Percentiles rank a stretch among this genome's conserved stretches.
phyloP scores from a whole-genome alignment of 2,329 filamentous ascomycete species.

The Alternaria alternata region DNA sequence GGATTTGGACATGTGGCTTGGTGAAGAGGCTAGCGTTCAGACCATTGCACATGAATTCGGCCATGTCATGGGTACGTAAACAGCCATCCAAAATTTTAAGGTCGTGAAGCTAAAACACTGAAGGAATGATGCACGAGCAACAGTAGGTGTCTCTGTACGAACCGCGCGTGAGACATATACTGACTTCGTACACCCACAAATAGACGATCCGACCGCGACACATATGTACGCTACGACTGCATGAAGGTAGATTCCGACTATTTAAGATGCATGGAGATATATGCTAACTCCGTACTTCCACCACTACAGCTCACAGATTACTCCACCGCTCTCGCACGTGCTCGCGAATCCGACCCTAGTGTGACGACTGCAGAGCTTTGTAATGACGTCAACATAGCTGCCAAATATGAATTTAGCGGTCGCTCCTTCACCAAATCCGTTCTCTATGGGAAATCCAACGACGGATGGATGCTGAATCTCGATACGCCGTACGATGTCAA shows the following conservation, averaged over 20 bases:
- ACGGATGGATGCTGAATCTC: neutral
- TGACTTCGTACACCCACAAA: too few species aligned
- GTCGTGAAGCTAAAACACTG: neutral
- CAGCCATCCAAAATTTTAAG: too few species aligned
- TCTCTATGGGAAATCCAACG: neutral
- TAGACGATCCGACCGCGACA: neutral
- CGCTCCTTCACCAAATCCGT: neutral
- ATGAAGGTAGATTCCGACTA: neutral
- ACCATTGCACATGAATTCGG: constrained; percentile 1
- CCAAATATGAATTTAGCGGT: neutral
- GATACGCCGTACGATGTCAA: neutral
- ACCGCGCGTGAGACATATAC: too few species aligned
- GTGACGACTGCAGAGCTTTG: neutral
- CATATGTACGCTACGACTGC: neutral
- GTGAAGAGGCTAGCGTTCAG: neutral
- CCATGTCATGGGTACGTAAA: neutral
- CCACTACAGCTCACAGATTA: neutral
- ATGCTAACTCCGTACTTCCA: too few species aligned
- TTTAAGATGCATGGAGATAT: too few species aligned
- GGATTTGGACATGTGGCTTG: constrained; percentile 1
- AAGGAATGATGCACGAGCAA: constrained; percentile 1
- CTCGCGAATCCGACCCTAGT: neutral
- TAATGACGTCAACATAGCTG: neutral
- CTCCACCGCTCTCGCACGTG: neutral
- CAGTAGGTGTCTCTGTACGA: neutral